Conservation (phyloP, 2,329 filamentous ascomycete genomes). For the Colletotrichum musicola region DNA sequence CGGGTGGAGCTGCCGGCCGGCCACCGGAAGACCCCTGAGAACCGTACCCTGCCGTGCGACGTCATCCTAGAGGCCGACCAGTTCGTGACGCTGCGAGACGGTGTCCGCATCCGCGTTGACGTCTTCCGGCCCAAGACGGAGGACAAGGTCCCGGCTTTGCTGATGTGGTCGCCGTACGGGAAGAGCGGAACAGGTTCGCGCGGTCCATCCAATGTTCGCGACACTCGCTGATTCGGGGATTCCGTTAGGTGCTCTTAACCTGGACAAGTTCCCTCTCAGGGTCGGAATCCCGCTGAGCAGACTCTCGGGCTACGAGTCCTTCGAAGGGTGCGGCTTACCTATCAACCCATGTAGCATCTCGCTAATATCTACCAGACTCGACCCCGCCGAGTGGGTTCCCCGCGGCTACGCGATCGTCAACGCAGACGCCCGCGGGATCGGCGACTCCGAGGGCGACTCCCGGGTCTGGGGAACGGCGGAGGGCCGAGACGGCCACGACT, state of each 20-base stretch:
- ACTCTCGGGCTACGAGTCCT: constrained; percentile 23
- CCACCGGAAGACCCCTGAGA: not conserved
- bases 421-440: constrained; percentile 5
- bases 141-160: constrained; percentile 12
- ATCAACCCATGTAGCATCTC: too few species aligned
- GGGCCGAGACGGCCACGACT: constrained; percentile 22
- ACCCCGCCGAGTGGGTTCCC: constrained; percentile 18
- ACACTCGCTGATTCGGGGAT: not conserved
- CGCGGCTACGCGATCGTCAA: constrained; percentile 25
- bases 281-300: constrained; percentile 5
- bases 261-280: not conserved
- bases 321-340: constrained; percentile 10
- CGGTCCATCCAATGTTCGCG: not conserved
- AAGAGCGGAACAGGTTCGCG: constrained; percentile 4
- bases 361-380: not conserved
- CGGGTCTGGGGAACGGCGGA: constrained; percentile 10
- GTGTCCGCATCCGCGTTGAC: constrained; percentile 19
- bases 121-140: constrained; percentile 22
- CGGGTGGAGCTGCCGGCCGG: constrained; percentile 13
- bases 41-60: constrained; percentile 14
- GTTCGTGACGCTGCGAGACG: constrained; percentile 9
- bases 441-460: constrained; percentile 18
- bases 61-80: constrained; percentile 18
- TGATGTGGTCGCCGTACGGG: constrained; percentile 27
- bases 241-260: not conserved